Conservation (phyloP, 1,139 yeast genomes). For the Geotrichum phurueaensis region DNA sequence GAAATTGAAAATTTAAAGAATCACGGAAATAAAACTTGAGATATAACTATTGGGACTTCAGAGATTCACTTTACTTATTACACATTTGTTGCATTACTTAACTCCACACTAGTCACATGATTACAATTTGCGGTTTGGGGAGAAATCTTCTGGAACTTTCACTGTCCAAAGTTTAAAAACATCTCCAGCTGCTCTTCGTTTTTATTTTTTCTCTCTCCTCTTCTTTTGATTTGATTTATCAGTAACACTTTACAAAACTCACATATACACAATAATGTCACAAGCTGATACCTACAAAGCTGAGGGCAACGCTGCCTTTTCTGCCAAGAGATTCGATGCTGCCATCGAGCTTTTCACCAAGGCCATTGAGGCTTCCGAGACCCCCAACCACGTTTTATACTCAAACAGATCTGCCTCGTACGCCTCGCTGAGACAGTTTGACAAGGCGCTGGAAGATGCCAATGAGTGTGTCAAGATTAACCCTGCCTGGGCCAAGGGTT, state of each 20-base stretch:
- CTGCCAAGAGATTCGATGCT: slow-evolving; percentile 72
- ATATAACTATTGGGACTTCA: too few species aligned
- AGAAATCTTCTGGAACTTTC: background rate
- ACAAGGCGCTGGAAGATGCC: slow-evolving; percentile 76
- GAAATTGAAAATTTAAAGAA: too few species aligned
- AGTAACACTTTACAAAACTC: background rate
- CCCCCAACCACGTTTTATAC: slow-evolving; percentile 83
- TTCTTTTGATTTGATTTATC: background rate
- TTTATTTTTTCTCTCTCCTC: background rate
- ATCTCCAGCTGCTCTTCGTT: background rate
- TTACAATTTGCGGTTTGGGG: background rate
- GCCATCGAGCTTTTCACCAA: slow-evolving; percentile 78
- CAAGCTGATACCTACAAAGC: slow-evolving; percentile 28
- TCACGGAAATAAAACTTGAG: too few species aligned
- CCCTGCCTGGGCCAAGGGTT: slow-evolving; percentile 89
- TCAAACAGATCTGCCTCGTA: slow-evolving; percentile 94
- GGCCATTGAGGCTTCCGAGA: slow-evolving; percentile 78
- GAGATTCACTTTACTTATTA: too few species aligned
- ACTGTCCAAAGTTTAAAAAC: background rate
- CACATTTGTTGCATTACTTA: background rate
- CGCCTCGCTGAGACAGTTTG: slow-evolving; percentile 70
- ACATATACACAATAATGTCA: background rate
- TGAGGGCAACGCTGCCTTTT: slow-evolving; percentile 85
- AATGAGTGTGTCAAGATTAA: slow-evolving; percentile 72
- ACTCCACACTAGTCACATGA: background rate